Evolutionary conservation across 179 eudicot species (phyloP), one percentile per base, ranked within the genome.

Genomic region (Silene noctiflora): DNA sequence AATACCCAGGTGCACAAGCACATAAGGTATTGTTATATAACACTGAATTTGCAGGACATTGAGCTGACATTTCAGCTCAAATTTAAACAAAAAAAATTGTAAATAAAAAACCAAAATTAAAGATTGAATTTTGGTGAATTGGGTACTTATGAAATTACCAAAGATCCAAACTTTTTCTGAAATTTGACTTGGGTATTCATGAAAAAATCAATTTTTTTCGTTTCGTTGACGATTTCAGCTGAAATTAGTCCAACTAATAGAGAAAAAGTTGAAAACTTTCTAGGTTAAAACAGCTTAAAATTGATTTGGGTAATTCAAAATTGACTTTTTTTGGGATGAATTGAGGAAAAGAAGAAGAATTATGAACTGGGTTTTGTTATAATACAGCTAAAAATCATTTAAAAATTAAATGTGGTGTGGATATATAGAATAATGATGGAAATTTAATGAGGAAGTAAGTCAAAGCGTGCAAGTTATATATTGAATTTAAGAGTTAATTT

Each of bases 1-100:
- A 19, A 77, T 78, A 86, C 44, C 97, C 98, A 4, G 98, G 97
- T 78, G 78, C 46, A 76, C 98, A 94, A 31, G 89, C 91, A 82
- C 98, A 94, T 3, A 83, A 82, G 35, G 90, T 80, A 42, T 74
- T 58, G 85, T 92, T 94, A 80, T 88, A 92, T 22, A 65, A 13
- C 69, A 94, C 72, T 64, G 96, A 82, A 68, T 89, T 86, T 0
- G 48, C 16, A 9, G 94, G 86, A 42, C 97, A 92, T 21, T 74
- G 79, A 55, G 55, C 73, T 67, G 84, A 81, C 88, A 85, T 85
- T 16, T 69, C 63, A 46, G 68, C 75, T 42, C 72, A 69, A 69
- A 31, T 3, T 17, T 17, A 51, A 14, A 64, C 0, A 11, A 20
- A 6, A 22, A 63, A 31, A 61, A 12, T 27, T 48, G 12, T 25